Conservation (phyloP, 768 basidiomycete genomes). For the Fomitopsis serialis region DNA sequence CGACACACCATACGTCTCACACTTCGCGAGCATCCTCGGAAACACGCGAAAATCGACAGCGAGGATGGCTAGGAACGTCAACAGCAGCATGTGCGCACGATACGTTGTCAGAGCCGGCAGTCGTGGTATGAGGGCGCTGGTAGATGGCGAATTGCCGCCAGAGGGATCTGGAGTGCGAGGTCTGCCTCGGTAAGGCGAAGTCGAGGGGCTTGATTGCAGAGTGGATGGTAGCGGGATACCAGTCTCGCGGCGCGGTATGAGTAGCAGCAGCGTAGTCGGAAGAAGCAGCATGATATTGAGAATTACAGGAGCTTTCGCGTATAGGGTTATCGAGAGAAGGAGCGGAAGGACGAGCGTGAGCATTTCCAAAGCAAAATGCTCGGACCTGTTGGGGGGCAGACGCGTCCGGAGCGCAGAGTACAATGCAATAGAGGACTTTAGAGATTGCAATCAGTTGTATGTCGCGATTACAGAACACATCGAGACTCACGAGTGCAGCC, state of each 20-base stretch:
- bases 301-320: constrained; percentile 42
- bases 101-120: constrained; percentile 82
- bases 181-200: constrained; percentile 3
- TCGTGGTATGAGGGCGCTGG: constrained; percentile 23
- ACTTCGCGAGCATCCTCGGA: constrained; percentile 83
- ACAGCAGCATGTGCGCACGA: constrained; percentile 90
- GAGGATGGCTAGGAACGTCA: constrained; percentile 87
- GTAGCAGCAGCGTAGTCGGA: constrained; percentile 39
- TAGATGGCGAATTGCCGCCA: background rate
- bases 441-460: constrained; percentile 16
- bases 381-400: constrained; percentile 29
- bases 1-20: constrained; percentile 93
- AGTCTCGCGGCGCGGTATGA: constrained; percentile 35
- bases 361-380: constrained; percentile 52
- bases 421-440: constrained; percentile 67
- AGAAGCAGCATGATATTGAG: constrained; percentile 32
- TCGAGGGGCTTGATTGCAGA: constrained; percentile 14
- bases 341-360: constrained; percentile 66
- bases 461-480: background rate
- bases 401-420: constrained; percentile 57
- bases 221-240: constrained; percentile 52
- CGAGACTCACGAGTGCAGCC: constrained; percentile 52
- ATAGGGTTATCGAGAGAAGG: constrained; percentile 76
- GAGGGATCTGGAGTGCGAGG: background rate
- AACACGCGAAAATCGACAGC: constrained; percentile 96